Conservation (phyloP, 305 asterid species). For the Andrographis paniculata region DNA sequence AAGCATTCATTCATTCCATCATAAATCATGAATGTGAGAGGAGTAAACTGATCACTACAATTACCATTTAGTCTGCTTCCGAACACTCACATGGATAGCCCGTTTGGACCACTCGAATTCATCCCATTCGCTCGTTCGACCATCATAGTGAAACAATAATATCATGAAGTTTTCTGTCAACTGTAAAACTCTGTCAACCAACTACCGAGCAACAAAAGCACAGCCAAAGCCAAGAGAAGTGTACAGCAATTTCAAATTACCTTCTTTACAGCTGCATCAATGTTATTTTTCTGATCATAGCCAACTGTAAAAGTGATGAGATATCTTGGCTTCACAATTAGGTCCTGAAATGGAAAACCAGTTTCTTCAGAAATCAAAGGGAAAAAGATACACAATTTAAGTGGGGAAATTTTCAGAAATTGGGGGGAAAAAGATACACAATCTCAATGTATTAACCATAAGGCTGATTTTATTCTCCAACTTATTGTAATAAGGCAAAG, state of each 20-base stretch:
- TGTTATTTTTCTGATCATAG: constrained; percentile 43
- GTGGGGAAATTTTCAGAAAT: no score
- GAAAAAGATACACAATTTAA: not conserved
- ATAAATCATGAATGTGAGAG: not conserved
- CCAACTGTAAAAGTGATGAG: constrained; percentile 68
- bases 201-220: constrained; percentile 1
- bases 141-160: constrained; percentile 61
- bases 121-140: constrained; percentile 33
- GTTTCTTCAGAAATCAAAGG: not conserved
- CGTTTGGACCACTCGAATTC: constrained; percentile 39
- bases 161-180: constrained; percentile 54
- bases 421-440: no score
- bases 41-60: constrained; percentile 1
- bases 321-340: constrained; percentile 46
- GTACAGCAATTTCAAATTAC: constrained; percentile 15
- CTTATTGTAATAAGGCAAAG: no score
- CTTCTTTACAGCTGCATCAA: constrained; percentile 60
- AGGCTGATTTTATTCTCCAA: no score
- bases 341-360: constrained; percentile 30
- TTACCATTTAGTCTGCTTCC: constrained; percentile 61
- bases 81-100: constrained; percentile 53
- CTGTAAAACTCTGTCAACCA: constrained; percentile 26
- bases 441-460: no score
- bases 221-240: not conserved
- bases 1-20: constrained; percentile 1